A percentile compares a stretch with the other conserved stretches of the same genome.
Evolutionary conservation across 192 early-diverging fungal genomes (phyloP).

Genomic region (Entomortierella lignicola): DNA sequence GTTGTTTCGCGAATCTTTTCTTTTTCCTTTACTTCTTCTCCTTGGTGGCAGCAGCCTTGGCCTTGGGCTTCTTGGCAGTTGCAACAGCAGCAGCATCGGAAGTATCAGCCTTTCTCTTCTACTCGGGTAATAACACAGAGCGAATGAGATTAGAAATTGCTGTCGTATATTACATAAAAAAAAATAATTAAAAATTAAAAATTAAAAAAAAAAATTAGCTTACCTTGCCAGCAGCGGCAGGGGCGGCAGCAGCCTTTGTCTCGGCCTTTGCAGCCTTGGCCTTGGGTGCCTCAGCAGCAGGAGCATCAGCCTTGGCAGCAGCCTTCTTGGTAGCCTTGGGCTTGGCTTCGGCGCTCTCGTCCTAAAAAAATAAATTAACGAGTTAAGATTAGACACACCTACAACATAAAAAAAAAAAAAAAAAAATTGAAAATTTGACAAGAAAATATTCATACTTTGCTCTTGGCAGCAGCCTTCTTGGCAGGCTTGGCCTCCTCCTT

Average conservation of each 20-base stretch:
- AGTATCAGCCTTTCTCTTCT: conserved; percentile 48
- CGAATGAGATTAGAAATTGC: not conserved
- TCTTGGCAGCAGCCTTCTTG: conserved; percentile 36
- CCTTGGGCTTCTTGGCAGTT: conserved; percentile 46
- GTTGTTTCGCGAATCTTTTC: not conserved
- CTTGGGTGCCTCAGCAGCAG: conserved; percentile 27
- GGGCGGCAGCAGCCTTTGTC: conserved; percentile 20
- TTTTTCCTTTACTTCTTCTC: conserved; percentile 17
- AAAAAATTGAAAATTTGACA: not conserved
- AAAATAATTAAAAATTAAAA: not conserved
- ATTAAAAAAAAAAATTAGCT: conserved; percentile 1
- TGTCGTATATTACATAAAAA: not conserved
- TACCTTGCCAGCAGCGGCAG: conserved; percentile 35
- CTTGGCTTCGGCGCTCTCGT: conserved; percentile 42
- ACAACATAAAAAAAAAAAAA: not conserved
- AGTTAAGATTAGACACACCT: no score
- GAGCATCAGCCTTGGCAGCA: conserved; percentile 35
- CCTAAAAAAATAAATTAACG: not conserved
- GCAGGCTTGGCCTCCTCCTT: conserved; percentile 7
- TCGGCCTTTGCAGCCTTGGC: conserved; percentile 41
- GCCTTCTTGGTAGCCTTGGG: conserved; percentile 51
- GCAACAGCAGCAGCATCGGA: conserved; percentile 16
- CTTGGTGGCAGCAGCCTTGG: conserved; percentile 29
- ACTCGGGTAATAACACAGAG: not conserved
- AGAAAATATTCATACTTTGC: not conserved